Base-by-base conservation (phyloP, 2,329 filamentous ascomycete genomes). In the Hymenoscyphus repandus region DNA sequence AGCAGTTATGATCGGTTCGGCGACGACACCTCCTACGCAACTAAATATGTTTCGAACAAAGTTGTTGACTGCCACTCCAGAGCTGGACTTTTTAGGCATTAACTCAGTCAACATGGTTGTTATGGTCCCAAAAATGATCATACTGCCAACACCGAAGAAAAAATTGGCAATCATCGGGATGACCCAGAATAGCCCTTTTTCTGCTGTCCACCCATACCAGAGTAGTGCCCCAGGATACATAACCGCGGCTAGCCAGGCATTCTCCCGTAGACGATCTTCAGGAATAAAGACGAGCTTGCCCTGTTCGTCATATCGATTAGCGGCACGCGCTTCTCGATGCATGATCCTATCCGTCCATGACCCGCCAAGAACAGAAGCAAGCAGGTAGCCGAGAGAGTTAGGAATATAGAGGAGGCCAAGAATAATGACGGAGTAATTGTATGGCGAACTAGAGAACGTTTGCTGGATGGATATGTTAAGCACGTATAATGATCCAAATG, bases 81-180 rank as follows among this genome's bases (percentile, higher is more conserved):
- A 79, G 3, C 82, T 86, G 45, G 83, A 85, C 55, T 78, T 76
- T 38, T 80, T 76, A 12, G 86, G 86, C 75, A 92, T 85, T 63
- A 92, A 90, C 64, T 93, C 88, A 0, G 88, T 92, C 58, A 93
- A 72, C 86, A 93, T 90, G 0, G 89, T 93, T 0, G 87, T 90
- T 9, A 46, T 50, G 1, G 56, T 51, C 1, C 61, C 60, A 52
- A 65, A 66, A n/a, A 66, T 59, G 4, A 93, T 74, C 89, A 95
- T 93, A 31, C 79, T 85, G 2, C 85, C 84, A 3, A 87, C 60
- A 13, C 89, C 89, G 61, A 50, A 50, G 31, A 50, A 50, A 43
- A 50, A 50, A 33, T 50, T 50, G 11, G 48, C 48, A 42, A 50
- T 46, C 34, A 40, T 27, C 11, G 48, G 48, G 20, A 41, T 36